Base-by-base conservation (phyloP, 179 eudicot species). In the Carnegiea gigantea region DNA sequence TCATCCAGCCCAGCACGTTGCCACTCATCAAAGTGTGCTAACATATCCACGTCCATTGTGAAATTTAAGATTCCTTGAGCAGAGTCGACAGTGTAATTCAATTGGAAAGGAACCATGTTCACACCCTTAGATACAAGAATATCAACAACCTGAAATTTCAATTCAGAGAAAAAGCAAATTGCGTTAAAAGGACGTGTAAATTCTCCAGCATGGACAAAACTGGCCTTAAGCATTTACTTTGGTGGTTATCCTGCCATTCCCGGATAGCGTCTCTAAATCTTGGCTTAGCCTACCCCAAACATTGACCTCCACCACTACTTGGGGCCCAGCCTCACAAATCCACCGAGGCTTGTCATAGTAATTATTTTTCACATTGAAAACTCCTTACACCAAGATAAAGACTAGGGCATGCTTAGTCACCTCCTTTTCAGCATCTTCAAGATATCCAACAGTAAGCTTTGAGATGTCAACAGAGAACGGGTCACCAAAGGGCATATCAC, bases 1-100 rank as follows among this genome's bases (percentile, higher is more conserved):
- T 91, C 90, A 71, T 94, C 99, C 82, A 83, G 70, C 38, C 90
- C 83, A 73, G 93, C 81, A 44, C 97, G 93, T 80, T 95, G 98
- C 98, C 98, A 93, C 86, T 90, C 95, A 78, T 95, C 98, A 51
- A 95, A 95, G 85, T 95, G 98, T 59, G 95, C 86, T 77, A 95
- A 81, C 98, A 95, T 93, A 51, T 95, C 98, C 30, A 93, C 94
- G 80, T 95, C 98, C 98, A 95, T 95, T 24, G 96, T 95, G 90
- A 92, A 89, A 80, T 91, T 94, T 68, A 94, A 77, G 83, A 94
- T 92, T 28, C 97, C 97, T 94, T 94, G 94, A 81, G 88, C 98
- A 4, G 94, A 86, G 23, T 88, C 91, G 33, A 94, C 97, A 4
- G 95, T 88, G 88, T 95, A 95, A 80, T 92, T 89, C 75, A 95